Percentiles rank a stretch among this genome's conserved stretches.
Evolutionary conservation across 495 filamentous ascomycete species (phyloP).

Genomic region (Polyplosphaeria fusca): DNA sequence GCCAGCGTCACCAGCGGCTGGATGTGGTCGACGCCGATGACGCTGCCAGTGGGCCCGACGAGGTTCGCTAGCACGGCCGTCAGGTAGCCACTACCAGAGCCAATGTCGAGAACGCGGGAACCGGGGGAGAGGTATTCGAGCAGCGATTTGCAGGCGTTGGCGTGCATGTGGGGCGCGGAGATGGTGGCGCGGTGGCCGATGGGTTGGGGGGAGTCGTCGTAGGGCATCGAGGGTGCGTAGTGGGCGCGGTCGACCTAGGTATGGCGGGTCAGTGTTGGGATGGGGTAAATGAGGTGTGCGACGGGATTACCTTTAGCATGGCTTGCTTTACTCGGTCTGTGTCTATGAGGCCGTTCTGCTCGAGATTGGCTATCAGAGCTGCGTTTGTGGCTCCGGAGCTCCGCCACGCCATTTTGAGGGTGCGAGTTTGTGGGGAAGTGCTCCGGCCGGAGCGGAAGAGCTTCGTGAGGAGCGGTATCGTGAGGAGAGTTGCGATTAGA

Average conservation of each 20-base stretch:
- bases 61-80: conserved; percentile 86
- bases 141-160: conserved; percentile 55
- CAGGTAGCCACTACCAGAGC: conserved; percentile 86
- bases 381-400: conserved; percentile 75
- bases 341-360: conserved; percentile 66
- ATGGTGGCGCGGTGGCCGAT: conserved; percentile 91
- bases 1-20: conserved; percentile 69
- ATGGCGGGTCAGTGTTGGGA: not conserved
- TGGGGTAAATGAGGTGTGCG: not conserved
- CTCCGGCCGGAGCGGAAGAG: conserved; percentile 24
- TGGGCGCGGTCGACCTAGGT: conserved; percentile 82
- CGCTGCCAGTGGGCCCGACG: conserved; percentile 58
- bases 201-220: conserved; percentile 84
- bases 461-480: conserved; percentile 12
- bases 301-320: conserved; percentile 63
- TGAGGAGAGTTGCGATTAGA: conserved; percentile 1
- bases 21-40: conserved; percentile 90
- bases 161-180: conserved; percentile 97
- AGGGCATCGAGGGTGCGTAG: conserved; percentile 66
- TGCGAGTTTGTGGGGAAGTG: not conserved
- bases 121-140: conserved; percentile 50
- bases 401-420: conserved; percentile 78
- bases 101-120: conserved; percentile 75
- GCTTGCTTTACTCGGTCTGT: conserved; percentile 67
- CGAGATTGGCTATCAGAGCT: conserved; percentile 77